Base-by-base conservation (phyloP, 345 rosid species). In the Eutrema heterophyllum region DNA sequence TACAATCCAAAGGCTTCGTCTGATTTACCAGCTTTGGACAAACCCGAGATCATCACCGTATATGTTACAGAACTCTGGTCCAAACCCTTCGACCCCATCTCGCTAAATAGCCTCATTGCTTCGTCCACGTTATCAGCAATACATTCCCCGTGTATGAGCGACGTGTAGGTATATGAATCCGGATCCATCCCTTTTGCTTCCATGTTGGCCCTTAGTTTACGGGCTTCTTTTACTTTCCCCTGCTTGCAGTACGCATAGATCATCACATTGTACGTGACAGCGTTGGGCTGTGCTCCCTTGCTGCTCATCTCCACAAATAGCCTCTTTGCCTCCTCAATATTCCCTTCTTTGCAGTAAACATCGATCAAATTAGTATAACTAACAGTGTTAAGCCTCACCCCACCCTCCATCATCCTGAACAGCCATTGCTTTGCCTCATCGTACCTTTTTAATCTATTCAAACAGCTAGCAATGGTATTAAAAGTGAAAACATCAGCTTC, bases 261-360 rank as follows among this genome's bases (percentile, higher is more conserved):
- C 50, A 91, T 75, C 74, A 84, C 83, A 81, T 89, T 91, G 73
- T 84, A 94, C 0, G 95, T 84, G 41, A 86, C 8, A 36, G 65
- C 70, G 72, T 76, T 86, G 7, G 93, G 97, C 70, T 66, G 73
- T 64, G 33, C 79, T 57, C 88, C 89, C 76, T 74, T 85, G 46
- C 56, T 73, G 57, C 82, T 73, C 93, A 91, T 89, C 54, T 89
- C 92, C 54, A 18, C 24, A 81, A 91, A 84, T 8, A 89, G 72
- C 70, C 84, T 81, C 70, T 84, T 83, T 43, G 95, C 97, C 80
- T 87, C 97, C 73, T 75, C 86, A 68, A 91, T 16, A 79, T 89
- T 88, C 52, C 95, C 95, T 81, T 94, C 92, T 75, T 86, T 91
- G 82, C 93, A 86, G 74, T 80, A 83, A 71, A 94, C 86, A 80